Conservation (phyloP, 2,329 filamentous ascomycete genomes). For the Talaromyces amestolkiae region DNA sequence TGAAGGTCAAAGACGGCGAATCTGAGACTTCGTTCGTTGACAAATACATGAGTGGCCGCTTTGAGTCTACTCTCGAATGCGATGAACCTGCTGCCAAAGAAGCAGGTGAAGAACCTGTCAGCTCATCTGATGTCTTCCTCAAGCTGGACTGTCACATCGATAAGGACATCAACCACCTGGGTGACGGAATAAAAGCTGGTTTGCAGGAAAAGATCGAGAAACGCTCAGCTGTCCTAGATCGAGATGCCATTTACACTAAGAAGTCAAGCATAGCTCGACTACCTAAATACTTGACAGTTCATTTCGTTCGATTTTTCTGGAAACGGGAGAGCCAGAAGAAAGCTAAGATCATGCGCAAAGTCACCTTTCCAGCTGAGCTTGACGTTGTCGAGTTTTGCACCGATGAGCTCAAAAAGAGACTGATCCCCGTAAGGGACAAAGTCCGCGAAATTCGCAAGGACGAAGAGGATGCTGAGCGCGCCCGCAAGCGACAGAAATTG, state of each 20-base stretch:
- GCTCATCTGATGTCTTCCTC: constrained; percentile 72
- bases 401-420: constrained; percentile 75
- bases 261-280: constrained; percentile 83
- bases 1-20: constrained; percentile 60
- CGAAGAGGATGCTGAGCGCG: constrained; percentile 85
- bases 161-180: constrained; percentile 78
- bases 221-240: constrained; percentile 70
- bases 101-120: constrained; percentile 67
- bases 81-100: constrained; percentile 77
- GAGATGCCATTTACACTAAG: constrained; percentile 84
- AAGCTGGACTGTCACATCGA: constrained; percentile 97
- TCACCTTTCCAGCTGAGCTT: constrained; percentile 89
- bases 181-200: constrained; percentile 79
- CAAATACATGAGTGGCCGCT: constrained; percentile 81
- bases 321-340: constrained; percentile 94
- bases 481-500: constrained; percentile 86
- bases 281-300: constrained; percentile 92
- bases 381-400: constrained; percentile 95
- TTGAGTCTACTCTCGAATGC: constrained; percentile 75
- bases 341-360: constrained; percentile 99
- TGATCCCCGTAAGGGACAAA: constrained; percentile 93
- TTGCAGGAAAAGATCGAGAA: constrained; percentile 91
- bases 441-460: constrained; percentile 94
- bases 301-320: constrained; percentile 99
- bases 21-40: constrained; percentile 73